A percentile compares a stretch with the other conserved stretches of the same genome.
phyloP scores from a whole-genome alignment of 495 filamentous ascomycete genomes.

The Annulohypoxylon bovei region DNA sequence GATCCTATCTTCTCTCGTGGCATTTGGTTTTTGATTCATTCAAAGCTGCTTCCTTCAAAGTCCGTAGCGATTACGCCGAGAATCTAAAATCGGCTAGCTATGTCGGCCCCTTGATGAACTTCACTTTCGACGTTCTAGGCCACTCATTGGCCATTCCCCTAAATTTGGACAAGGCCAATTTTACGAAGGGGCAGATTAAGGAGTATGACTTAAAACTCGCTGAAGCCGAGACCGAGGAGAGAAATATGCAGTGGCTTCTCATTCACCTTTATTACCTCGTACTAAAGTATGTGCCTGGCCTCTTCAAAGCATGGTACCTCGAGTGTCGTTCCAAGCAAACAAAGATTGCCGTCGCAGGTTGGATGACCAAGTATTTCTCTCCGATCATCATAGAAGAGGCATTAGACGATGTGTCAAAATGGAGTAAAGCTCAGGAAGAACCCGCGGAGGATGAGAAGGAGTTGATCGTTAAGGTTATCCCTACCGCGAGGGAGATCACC shows the following conservation, averaged over 20 bases:
- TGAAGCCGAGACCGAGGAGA: constrained; percentile 66
- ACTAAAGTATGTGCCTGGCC: constrained; percentile 76
- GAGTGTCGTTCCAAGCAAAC: constrained; percentile 78
- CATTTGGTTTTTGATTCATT: constrained; percentile 90
- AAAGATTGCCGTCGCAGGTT: constrained; percentile 75
- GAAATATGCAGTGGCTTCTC: constrained; percentile 81
- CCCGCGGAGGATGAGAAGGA: constrained; percentile 73
- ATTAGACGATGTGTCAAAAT: constrained; percentile 74
- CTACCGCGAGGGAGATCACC: constrained; percentile 74
- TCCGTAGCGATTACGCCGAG: constrained; percentile 79
- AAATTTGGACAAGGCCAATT: constrained; percentile 57
- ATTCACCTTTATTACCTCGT: constrained; percentile 86
- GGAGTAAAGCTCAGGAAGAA: constrained; percentile 67
- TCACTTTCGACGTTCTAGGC: constrained; percentile 84
- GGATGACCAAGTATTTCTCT: constrained; percentile 88
- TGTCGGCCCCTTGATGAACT: constrained; percentile 73
- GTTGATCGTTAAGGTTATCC: constrained; percentile 75
- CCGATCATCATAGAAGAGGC: constrained; percentile 79
- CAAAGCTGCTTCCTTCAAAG: constrained; percentile 77
- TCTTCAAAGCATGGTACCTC: constrained; percentile 89
- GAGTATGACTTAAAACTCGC: constrained; percentile 68
- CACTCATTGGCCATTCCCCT: constrained; percentile 73
- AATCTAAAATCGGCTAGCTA: constrained; percentile 78
- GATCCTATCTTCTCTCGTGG: constrained; percentile 92
- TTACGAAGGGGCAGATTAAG: constrained; percentile 71